Evolutionary conservation across 352 stramenopile species (phyloP), one percentile per base, ranked within the genome.

Genomic region (Pythium aphanidermatum): DNA sequence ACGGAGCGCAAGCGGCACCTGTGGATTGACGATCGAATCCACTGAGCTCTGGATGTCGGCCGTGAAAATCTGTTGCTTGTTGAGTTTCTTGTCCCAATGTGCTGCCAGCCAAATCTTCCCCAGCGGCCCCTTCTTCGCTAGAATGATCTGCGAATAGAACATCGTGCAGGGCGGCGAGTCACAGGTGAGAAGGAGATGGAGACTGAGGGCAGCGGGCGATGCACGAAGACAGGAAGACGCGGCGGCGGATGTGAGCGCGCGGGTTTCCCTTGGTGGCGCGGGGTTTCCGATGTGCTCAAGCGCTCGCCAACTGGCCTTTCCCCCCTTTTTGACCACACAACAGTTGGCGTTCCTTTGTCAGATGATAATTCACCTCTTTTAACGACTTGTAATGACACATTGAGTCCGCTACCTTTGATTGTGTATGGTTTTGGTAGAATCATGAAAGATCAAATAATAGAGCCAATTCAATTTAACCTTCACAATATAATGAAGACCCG

Each of bases 61-160:
- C 24, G 85, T 82, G 71, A 99, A 99, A 45, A 99, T 98, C 68
- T 98, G 92, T 31, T 95, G 83, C 63, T 98, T 98, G 55, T 85
- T 98, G 23, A 99, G 76, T 74, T 99, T 99, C 78, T 99, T 99
- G 77, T 99, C 97, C 90, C 92, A 99, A 68, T 99, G 96, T 23
- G 97, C 97, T 13, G 97, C 97, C 23, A 99, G 81, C 93, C 97
- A 99, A 44, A 99, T 97, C 71, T 99, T 99, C 39, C 96, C 96
- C 30, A 99, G 70, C 20, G 96, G 96, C 1, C 96, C 97, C 64
- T 99, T 99, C 81, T 99, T 99, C 42, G 96, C 95, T 21, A 99
- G 75, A 61, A 99, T 98, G 48, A 98, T 95, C 91, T 98, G 93
- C 34, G 95, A 98, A 79, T 99, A 99, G 65, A 99, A 99, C 96